Conservation (phyloP, 371 early-diverging fungal species). For the Mucor piriformis region DNA sequence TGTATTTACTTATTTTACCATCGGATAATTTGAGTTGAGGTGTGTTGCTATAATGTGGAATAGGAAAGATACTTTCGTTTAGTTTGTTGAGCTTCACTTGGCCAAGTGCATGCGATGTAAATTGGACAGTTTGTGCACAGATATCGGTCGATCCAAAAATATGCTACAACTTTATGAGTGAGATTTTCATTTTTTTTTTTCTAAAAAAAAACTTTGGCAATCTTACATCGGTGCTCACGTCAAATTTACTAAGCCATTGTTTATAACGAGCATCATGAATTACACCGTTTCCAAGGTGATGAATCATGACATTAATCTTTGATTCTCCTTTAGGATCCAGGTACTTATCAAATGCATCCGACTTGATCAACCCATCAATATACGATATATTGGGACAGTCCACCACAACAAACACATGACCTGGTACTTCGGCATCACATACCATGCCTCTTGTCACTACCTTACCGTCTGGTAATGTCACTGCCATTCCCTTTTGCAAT, state of each 20-base stretch:
- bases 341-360: slow-evolving; percentile 51
- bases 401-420: slow-evolving; percentile 74
- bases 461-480: slow-evolving; percentile 70
- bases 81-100: slow-evolving; percentile 64
- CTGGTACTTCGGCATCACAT: slow-evolving; percentile 41
- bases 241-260: slow-evolving; percentile 77
- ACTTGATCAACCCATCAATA: slow-evolving; percentile 57
- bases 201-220: neutral
- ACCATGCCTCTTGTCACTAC: slow-evolving; percentile 77
- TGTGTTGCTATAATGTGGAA: slow-evolving; percentile 61
- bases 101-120: slow-evolving; percentile 54
- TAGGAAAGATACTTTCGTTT: slow-evolving; percentile 63
- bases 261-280: slow-evolving; percentile 69
- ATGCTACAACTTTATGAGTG: no score
- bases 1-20: no score
- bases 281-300: slow-evolving; percentile 71
- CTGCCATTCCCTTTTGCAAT: slow-evolving; percentile 70
- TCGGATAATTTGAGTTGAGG: slow-evolving; percentile 20
- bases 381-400: slow-evolving; percentile 80
- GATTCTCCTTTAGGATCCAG: slow-evolving; percentile 5
- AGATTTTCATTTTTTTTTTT: no score
- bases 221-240: slow-evolving; percentile 61
- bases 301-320: slow-evolving; percentile 59
- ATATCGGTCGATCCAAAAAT: slow-evolving; percentile 62
- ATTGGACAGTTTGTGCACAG: slow-evolving; percentile 64